Base-by-base conservation (phyloP, 345 rosid species). In the Trapa bicornis region DNA sequence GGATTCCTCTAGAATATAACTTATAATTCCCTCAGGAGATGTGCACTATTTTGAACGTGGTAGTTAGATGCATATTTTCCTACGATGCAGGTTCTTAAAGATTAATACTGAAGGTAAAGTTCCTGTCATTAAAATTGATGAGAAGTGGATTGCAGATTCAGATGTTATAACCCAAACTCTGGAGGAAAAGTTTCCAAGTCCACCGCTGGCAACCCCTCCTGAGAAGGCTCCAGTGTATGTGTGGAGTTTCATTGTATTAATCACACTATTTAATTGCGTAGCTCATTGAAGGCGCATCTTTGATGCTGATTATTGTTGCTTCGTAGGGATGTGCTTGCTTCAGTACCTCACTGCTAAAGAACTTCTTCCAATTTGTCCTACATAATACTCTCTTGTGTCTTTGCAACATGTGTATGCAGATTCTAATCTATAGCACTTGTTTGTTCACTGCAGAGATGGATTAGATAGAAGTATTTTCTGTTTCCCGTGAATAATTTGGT, bases 101-200 rank as follows among this genome's bases (percentile, higher is more conserved):
- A 68, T 93, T 66, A 88, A 81, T 65, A 85, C 94, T 17, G 92
- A 90, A 80, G 98, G 98, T 56, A 88, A 93, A 83, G 97, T 93
- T 72, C 98, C 97, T 65, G 87, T 88, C 8, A 69, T 84, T 61
- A 90, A 90, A 66, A 75, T 93, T 66, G 96, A 88, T 72, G 94
- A 90, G 78, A 80, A 84, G 61, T 93, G 97, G 98, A 78, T 90
- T 83, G 85, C 97, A 5, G 98, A 93, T 80, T 93, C 97, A 15
- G 97, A 93, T 87, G 88, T 88, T 66, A 90, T 93, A 52, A 78
- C 97, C 1, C 88, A 87, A 48, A 38, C 87, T 39, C 72, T 93
- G 68, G 98, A 93, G 77, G 96, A 88, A 32, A 88, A 89, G 80
- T 93, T 76, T 74, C 98, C 96, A 5, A 80, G 87, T 75, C 97